Evolutionary conservation across 1,284 basidiomycete genomes (phyloP), one percentile per base, ranked within the genome.

Genomic region (Cryptococcus sp.): DNA sequence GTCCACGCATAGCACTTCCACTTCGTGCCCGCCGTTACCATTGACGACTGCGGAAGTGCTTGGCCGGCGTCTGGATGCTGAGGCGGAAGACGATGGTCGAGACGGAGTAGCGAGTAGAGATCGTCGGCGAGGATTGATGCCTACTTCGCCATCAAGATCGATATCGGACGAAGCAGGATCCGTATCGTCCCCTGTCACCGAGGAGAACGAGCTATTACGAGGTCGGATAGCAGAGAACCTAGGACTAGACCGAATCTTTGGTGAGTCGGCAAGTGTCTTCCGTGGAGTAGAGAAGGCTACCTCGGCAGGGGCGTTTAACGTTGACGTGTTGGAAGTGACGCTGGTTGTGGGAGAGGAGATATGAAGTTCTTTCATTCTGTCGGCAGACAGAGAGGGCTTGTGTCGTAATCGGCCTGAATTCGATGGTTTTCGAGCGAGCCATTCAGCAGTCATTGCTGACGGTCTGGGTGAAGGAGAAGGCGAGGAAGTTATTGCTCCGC

Each of bases 1-100:
- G 20, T 68, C 62, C 0, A 56, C 49, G 49, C 71, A 75, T 11
- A 49, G 52, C 8, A 75, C 64, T 42, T 61, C 57, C 7, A 75
- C 69, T 51, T 70, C 68, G 57, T 69, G 71, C 20, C 64, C 65
- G 1, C 57, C 63, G 23, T 42, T 38, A 20, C 23, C 15, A 13
- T 22, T 6, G 8, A 16, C 30, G 27, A 15, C 23, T 5, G 13
- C 15, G 15, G 40, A 30, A 5, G 30, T 10, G 30, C 30, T 35
- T 13, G 30, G 30, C 30, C 30, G 30, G 10, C 30, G 30, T 39
- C 19, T n/a, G 25, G 35, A 16, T 8, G 19, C 25, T 22, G 27
- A 30, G 11, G 47, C 50, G 17, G 43, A n/a, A 17, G 53, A 54
- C 22, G 53, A 39, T 10, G 53, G 45, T n/a, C 48, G 47, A 16